Percentiles rank a stretch among this genome's conserved stretches.
These are phyloP conservation scores for Capronia coronata DNA, from an alignment of 2,329 filamentous ascomycete genomes.

Conservation along the genomic window DNA sequence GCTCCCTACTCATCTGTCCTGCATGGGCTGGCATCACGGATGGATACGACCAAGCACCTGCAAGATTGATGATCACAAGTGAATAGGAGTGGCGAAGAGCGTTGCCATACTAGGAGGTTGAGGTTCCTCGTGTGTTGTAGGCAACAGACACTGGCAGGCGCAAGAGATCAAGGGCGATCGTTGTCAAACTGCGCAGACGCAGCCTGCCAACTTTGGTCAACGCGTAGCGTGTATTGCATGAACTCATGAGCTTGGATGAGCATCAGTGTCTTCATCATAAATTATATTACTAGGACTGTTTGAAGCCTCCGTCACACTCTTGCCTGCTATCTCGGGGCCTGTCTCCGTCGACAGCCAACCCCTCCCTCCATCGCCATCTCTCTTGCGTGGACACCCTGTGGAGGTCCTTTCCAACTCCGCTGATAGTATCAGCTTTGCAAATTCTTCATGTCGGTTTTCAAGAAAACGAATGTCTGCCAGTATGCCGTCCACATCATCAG, in stretches of 20 bases:
- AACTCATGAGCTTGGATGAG: no score
- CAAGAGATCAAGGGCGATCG: no score
- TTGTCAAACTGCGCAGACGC: no score
- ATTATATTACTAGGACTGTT: not conserved
- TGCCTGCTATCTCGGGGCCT: not conserved
- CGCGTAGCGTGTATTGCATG: no score
- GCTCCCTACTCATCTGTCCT: not conserved
- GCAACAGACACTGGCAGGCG: no score
- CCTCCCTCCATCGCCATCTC: not conserved
- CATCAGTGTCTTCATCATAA: not conserved
- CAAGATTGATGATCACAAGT: no score
- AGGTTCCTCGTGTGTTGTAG: no score
- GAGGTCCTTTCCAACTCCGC: conserved; percentile 4
- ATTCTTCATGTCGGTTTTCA: not conserved
- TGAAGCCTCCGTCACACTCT: not conserved
- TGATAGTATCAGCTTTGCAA: conserved; percentile 4
- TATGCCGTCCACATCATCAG: not conserved
- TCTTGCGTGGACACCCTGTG: conserved; percentile 15
- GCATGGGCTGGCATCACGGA: not conserved
- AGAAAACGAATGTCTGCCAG: not conserved
- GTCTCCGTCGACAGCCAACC: not conserved
- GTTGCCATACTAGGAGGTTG: no score
- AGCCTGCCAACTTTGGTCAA: no score
- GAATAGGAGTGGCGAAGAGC: no score
- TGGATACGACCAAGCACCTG: no score